Percentiles rank a stretch among this genome's conserved stretches.
phyloP scores from a whole-genome alignment of 2,329 filamentous ascomycete species.

The Diaporthe sp. region DNA sequence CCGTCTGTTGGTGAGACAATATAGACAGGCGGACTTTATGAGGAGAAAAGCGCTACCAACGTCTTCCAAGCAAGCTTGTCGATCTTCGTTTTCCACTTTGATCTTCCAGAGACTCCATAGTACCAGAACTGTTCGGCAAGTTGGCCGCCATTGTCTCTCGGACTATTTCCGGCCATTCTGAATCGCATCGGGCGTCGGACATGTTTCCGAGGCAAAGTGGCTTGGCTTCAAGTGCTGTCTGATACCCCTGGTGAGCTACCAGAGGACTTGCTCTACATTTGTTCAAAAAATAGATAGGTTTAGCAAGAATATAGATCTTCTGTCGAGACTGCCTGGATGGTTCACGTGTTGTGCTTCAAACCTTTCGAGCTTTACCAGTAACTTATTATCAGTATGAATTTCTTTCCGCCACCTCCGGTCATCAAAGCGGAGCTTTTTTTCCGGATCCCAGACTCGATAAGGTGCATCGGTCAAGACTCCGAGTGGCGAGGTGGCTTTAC shows the following conservation, averaged over 20 bases:
- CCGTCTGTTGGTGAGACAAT: no score
- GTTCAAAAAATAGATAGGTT: not conserved
- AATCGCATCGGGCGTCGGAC: not conserved
- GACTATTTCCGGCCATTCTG: not conserved
- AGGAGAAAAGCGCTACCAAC: no score
- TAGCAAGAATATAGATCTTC: not conserved
- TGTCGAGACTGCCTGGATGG: not conserved
- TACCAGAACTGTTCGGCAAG: no score
- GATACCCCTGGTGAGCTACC: not conserved
- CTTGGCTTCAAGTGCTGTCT: not conserved
- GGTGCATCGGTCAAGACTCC: conserved; percentile 3
- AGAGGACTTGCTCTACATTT: not conserved
- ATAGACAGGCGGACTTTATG: no score
- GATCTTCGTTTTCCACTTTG: no score
- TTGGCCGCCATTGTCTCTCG: not conserved
- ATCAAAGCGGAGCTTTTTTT: not conserved
- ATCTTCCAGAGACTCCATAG: no score
- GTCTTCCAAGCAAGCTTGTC: no score
- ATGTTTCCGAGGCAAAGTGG: not conserved
- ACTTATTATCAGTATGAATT: not conserved
- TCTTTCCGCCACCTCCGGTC: not conserved
- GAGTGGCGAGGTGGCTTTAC: conserved; percentile 22
- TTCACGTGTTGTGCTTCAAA: not conserved
- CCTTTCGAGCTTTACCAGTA: no score
- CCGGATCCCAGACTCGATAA: not conserved